A percentile compares a stretch with the other conserved stretches of the same genome.
These are phyloP conservation scores for Apiotrichum sp. DNA, from an alignment of 1,284 basidiomycete species.

Conservation along the genomic window DNA sequence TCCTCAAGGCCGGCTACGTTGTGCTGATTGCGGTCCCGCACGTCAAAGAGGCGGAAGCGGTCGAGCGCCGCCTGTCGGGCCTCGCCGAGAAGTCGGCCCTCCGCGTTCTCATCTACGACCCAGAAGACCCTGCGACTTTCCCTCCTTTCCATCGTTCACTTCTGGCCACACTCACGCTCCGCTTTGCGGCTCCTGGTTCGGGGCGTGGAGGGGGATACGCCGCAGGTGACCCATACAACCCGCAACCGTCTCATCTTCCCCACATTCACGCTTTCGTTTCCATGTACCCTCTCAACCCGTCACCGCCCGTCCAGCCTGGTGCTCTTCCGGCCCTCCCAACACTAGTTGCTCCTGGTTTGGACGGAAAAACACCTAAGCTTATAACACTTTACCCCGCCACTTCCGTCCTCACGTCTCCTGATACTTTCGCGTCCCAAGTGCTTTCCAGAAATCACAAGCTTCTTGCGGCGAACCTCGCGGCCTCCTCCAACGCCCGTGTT, in stretches of 20 bases:
- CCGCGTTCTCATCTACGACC: slow-evolving; percentile 44
- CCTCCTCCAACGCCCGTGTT: slow-evolving; percentile 24
- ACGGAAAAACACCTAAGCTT: slow-evolving; percentile 27
- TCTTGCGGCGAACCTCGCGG: slow-evolving; percentile 35
- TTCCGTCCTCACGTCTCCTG: slow-evolving; percentile 33
- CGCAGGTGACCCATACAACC: slow-evolving; percentile 37
- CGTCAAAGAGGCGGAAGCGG: slow-evolving; percentile 40
- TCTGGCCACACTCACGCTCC: slow-evolving; percentile 41
- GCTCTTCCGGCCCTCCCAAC: slow-evolving; percentile 43
- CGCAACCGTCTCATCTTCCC: slow-evolving; percentile 30
- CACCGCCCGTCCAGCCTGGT: slow-evolving; percentile 33
- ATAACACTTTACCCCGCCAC: slow-evolving; percentile 42
- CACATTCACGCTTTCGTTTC: slow-evolving; percentile 44
- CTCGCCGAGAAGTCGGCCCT: slow-evolving; percentile 38
- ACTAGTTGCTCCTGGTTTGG: slow-evolving; percentile 25
- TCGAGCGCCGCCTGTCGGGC: slow-evolving; percentile 37
- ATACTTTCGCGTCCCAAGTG: slow-evolving; percentile 40
- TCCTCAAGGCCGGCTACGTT: slow-evolving; percentile 44
- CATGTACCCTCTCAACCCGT: slow-evolving; percentile 41
- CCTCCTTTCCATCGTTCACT: slow-evolving; percentile 45
- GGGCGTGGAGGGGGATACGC: not conserved
- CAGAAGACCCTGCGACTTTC: slow-evolving; percentile 42
- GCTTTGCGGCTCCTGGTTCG: slow-evolving; percentile 29
- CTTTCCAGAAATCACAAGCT: slow-evolving; percentile 36
- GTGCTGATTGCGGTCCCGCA: slow-evolving; percentile 44